A percentile compares a stretch with the other conserved stretches of the same genome.
Evolutionary conservation across 352 stramenopile species (phyloP).

Genomic region (Globisporangium iwayamae): DNA sequence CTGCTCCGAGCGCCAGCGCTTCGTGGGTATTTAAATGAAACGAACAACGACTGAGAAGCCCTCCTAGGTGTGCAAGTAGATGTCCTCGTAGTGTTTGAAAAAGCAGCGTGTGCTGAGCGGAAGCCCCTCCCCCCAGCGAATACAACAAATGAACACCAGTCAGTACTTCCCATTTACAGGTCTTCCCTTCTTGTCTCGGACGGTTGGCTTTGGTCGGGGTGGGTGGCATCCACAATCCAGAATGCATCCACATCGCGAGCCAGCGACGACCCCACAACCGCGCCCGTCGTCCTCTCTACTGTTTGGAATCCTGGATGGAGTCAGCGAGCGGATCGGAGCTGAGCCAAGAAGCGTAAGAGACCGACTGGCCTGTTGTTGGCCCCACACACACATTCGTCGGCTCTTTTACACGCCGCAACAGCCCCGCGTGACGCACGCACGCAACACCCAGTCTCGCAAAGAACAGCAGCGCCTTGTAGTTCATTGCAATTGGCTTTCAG

Average conservation of each 20-base stretch:
- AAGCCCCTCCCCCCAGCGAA: not conserved
- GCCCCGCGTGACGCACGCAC: too few relatives aligned
- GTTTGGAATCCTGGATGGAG: not conserved
- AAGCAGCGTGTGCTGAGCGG: not conserved
- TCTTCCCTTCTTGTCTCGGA: not conserved
- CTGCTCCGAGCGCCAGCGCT: too few relatives aligned
- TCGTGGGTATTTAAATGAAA: not conserved
- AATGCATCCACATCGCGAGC: not conserved
- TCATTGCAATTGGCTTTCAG: not conserved
- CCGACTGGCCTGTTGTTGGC: too few relatives aligned
- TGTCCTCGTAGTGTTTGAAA: slow-evolving; percentile 2
- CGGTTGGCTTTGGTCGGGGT: not conserved
- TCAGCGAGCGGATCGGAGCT: not conserved
- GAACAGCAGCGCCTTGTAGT: not conserved
- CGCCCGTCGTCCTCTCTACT: not conserved
- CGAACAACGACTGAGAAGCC: not conserved
- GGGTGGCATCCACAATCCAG: not conserved
- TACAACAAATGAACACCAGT: not conserved
- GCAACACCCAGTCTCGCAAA: not conserved
- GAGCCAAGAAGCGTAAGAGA: not conserved
- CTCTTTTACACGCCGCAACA: not conserved
- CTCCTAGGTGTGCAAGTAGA: slow-evolving; percentile 1
- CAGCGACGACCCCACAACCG: not conserved
- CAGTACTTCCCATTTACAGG: too few relatives aligned
- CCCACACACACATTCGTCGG: not conserved